Base-by-base conservation (phyloP, 2,329 filamentous ascomycete genomes). In the Diaporthe australafricana region DNA sequence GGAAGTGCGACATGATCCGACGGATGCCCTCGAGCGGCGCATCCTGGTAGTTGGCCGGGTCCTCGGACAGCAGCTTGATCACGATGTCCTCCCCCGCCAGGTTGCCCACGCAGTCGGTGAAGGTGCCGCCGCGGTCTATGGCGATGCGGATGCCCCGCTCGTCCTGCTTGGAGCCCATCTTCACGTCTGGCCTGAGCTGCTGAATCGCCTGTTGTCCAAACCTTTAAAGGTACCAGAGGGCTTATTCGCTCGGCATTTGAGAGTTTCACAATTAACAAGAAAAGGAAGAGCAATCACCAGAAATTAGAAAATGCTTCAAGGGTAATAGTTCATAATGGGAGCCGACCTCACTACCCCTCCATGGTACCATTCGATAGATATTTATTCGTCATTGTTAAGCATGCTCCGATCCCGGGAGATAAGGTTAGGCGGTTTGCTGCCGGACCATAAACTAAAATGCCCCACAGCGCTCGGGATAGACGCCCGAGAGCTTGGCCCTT, bases 1-100 rank as follows among this genome's bases (percentile, higher is more conserved):
- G 90, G 81, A 97, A 97, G 76, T 90, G 91, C 75, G 92, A 92
- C 82, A 98, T 90, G 70, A 98, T 91, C 71, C 95, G 91, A 20
- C 95, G 90, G 79, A 98, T 98, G 35, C 95, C 95, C 84, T 98
- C 95, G 22, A 97, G 88, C 2, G 95, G 95, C 16, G 95, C 95
- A 85, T 98, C 95, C 20, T 91, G 87, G 83, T 98, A 98, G 84
- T 98, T 98, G 70, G 90, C 88, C 2, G 95, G 95, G 80, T 98
- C 95, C 77, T 96, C 94, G 2, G 94, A 97, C 22, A 98, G 89
- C 2, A 98, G 89, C 83, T 82, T 82, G 77, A 82, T 80, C 68
- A 82, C 75, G 32, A 82, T 72, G 71, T 81, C 78, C 53, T 79
- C 73, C 75, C 78, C 77, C 53, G 76, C 90, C 6, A 93, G 89